Evolutionary conservation across 805 yeast species (phyloP).

Genomic region (Candida maltosa): DNA sequence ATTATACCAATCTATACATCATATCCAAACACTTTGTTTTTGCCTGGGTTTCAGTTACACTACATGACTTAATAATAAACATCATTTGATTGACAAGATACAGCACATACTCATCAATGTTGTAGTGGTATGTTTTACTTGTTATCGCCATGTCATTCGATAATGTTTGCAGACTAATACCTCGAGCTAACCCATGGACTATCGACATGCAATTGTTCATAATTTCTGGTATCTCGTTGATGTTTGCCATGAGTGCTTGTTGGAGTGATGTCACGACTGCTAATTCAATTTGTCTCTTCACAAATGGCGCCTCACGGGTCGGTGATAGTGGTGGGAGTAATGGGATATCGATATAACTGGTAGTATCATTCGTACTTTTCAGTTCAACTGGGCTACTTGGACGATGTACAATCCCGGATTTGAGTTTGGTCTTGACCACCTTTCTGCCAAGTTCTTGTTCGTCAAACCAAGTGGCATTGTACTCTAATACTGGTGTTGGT

Average conservation of each 20-base stretch:
- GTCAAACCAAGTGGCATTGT: neutral
- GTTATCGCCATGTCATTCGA: conserved; percentile 3
- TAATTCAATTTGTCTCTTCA: conserved; percentile 34
- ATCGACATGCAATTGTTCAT: conserved; percentile 11
- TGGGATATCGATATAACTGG: conserved; percentile 18
- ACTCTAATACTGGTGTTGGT: no score
- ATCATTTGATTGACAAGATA: conserved; percentile 11
- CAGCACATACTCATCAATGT: conserved; percentile 11
- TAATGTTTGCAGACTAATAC: conserved; percentile 4
- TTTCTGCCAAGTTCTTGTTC: neutral
- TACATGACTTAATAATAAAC: conserved; percentile 5
- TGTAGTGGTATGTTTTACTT: no score
- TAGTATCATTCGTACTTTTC: neutral
- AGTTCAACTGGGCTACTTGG: neutral
- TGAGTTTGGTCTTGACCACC: neutral
- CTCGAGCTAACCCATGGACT: conserved; percentile 10
- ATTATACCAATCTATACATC: conserved; percentile 7
- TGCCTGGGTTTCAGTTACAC: conserved; percentile 9
- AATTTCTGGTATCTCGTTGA: conserved; percentile 5
- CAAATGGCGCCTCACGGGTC: conserved; percentile 28
- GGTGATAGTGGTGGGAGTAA: conserved; percentile 28
- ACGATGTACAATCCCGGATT: neutral
- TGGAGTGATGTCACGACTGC: conserved; percentile 19
- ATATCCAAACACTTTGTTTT: conserved; percentile 10
- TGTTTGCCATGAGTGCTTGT: neutral